Evolutionary conservation across 1,139 yeast species (phyloP).

Genomic region (Pichia norvegensis): DNA sequence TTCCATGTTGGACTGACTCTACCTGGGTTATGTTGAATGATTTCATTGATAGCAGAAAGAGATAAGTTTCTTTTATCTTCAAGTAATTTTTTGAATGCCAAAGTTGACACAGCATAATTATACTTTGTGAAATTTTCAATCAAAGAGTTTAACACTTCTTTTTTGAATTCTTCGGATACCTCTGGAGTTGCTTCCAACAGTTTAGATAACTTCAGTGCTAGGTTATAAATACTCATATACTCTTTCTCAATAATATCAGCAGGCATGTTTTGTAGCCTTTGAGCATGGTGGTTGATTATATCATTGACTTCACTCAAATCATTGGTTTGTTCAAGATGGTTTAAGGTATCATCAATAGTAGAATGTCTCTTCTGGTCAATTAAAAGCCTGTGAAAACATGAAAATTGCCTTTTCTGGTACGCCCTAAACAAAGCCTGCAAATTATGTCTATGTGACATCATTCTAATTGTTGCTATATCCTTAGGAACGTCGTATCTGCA

Average conservation of each 20-base stretch:
- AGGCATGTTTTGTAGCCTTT: conserved; percentile 1
- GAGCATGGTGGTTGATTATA: conserved; percentile 14
- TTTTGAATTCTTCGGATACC: conserved; percentile 10
- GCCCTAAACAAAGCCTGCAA: background rate
- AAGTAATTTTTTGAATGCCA: conserved; percentile 16
- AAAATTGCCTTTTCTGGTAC: background rate
- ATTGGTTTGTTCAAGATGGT: conserved; percentile 4
- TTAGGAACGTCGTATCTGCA: background rate
- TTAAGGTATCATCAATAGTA: conserved; percentile 2
- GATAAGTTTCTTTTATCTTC: conserved; percentile 9
- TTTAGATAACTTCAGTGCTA: conserved; percentile 10
- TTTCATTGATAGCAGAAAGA: conserved; percentile 14
- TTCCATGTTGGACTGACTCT: conserved; percentile 29
- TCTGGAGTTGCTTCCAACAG: conserved; percentile 10
- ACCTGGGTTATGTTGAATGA: conserved; percentile 28
- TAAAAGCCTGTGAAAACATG: background rate
- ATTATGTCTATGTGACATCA: background rate
- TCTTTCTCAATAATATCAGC: conserved; percentile 8
- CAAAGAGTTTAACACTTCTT: conserved; percentile 13
- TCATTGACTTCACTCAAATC: conserved; percentile 3
- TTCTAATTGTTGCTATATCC: too few relatives aligned
- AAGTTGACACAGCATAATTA: conserved; percentile 22
- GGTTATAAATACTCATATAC: conserved; percentile 12
- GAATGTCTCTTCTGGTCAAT: conserved; percentile 4
- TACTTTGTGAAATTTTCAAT: conserved; percentile 21